Percentiles rank a stretch among this genome's conserved stretches.
phyloP scores from a whole-genome alignment of 2,329 filamentous ascomycete genomes.

The Calonectria henricotiae region DNA sequence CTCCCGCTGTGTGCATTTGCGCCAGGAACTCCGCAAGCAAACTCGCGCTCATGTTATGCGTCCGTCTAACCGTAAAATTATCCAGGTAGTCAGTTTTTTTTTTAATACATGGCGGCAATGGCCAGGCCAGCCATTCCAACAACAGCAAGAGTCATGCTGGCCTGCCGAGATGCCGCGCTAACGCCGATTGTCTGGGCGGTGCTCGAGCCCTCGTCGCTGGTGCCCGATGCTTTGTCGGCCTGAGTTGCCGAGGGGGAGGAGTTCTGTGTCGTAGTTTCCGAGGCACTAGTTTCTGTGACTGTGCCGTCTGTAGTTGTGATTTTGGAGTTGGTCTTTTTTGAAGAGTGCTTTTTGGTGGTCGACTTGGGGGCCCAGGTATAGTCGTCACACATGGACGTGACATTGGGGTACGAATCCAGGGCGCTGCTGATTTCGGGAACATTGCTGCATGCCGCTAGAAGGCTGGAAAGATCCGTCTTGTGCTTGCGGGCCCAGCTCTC shows the following conservation, averaged over 20 bases:
- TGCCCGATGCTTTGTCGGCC: not conserved
- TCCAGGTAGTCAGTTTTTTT: not conserved
- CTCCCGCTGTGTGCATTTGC: not conserved
- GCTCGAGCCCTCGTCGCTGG: not conserved
- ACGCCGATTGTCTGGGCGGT: not conserved
- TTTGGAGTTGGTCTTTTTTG: not conserved
- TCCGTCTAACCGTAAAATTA: not conserved
- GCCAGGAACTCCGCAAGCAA: not conserved
- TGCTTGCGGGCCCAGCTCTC: conserved; percentile 49
- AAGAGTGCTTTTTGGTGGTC: not conserved
- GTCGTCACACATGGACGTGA: conserved; percentile 32
- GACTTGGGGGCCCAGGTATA: not conserved
- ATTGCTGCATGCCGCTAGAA: conserved; percentile 53
- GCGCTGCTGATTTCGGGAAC: conserved; percentile 46
- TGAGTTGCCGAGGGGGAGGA: not conserved
- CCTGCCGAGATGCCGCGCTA: conserved; percentile 10
- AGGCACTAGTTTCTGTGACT: not conserved
- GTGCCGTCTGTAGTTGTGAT: not conserved
- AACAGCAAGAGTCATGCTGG: conserved; percentile 13
- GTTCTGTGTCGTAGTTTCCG: not conserved
- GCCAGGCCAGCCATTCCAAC: conserved; percentile 14
- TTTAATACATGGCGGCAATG: conserved; percentile 1
- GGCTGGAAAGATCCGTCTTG: conserved; percentile 39
- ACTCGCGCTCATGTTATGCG: not conserved
- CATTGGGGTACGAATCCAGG: conserved; percentile 21